Evolutionary conservation across 768 basidiomycete genomes (phyloP), one percentile per base, ranked within the genome.

Genomic region (Rhodotorula graminis): DNA sequence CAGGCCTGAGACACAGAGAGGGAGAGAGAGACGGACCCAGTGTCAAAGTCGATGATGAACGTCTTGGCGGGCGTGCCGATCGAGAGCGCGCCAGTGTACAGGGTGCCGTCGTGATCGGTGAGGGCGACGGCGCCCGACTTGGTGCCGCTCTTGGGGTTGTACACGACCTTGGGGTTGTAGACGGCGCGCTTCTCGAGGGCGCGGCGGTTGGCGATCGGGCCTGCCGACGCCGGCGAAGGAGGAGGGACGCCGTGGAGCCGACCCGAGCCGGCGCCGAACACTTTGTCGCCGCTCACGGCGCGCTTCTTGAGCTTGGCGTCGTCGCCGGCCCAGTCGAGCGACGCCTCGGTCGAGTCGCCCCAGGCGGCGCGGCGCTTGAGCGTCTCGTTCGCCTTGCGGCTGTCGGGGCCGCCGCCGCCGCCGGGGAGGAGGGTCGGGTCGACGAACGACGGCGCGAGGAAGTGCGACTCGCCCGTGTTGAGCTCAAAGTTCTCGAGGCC

Each of bases 11-110:
- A 9, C n/a, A n/a, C n/a, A n/a, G n/a, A n/a, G 44, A 12, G 44
- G 21, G 25, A n/a, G 16, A 14, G 7, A 33, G 14, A 27, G 55
- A 40, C 72, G 49, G 27, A 73, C 64, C 73, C 70, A 21, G 73
- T 75, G 50, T 75, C 73, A 29, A 75, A 71, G 55, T 75, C 67
- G 67, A 75, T 65, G 15, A 49, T 21, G 67, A 65, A 75, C 25
- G 44, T 9, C 23, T 46, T 29, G 4, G 67, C 52, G n/a, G 69
- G 59, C 31, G 73, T 44, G 7, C 73, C 73, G 50, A 75, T 68
- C 19, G 42, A 52, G 11, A 71, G 18, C 1, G 53, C 42, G 55
- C 73, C 73, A 16, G 64, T 50, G 64, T 63, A 75, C 18, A 71
- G 53, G 25, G 71, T 63, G 15, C 67, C 67, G 50, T 65, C 66